Percentiles rank a stretch among this genome's conserved stretches.
These are phyloP conservation scores for Paecilomyces niveus DNA, from an alignment of 2,329 filamentous ascomycete genomes.

Conservation along the genomic window DNA sequence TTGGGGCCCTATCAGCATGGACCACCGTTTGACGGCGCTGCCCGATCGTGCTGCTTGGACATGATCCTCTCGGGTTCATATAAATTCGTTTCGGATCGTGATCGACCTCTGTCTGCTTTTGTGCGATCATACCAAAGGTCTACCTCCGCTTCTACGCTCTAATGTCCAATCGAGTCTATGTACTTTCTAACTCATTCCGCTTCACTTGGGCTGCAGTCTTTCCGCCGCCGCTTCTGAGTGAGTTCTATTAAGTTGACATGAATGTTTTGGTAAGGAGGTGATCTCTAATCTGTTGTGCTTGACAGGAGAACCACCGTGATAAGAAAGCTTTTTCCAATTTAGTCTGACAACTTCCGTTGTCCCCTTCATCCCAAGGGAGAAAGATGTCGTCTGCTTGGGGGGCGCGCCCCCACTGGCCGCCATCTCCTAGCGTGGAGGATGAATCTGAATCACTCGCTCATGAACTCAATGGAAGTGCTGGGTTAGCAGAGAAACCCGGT, in stretches of 20 bases:
- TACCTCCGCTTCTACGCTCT: not conserved
- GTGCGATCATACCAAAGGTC: not conserved
- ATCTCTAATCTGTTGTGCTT: not conserved
- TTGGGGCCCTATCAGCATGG: not conserved
- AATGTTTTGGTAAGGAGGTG: not conserved
- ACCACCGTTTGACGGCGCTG: not conserved
- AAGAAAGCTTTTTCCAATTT: not conserved
- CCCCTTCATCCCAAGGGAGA: constrained; percentile 4
- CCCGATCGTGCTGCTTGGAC: not conserved
- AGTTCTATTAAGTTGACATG: not conserved
- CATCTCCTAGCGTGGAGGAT: constrained; percentile 39
- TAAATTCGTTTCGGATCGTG: not conserved
- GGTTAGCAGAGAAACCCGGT: constrained; percentile 22
- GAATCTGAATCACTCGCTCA: constrained; percentile 35
- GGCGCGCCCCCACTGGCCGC: constrained; percentile 31
- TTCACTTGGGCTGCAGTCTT: not conserved
- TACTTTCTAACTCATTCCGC: not conserved
- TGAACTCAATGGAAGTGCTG: constrained; percentile 28
- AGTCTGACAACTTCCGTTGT: not conserved
- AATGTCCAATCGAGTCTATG: not conserved
- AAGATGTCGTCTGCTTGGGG: constrained; percentile 15
- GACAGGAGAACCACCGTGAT: not conserved
- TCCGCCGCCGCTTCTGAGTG: not conserved
- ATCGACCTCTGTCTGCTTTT: not conserved
- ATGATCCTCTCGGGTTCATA: not conserved